phyloP scores from a whole-genome alignment of 805 yeast species.

The Pichia cabralensis region DNA sequence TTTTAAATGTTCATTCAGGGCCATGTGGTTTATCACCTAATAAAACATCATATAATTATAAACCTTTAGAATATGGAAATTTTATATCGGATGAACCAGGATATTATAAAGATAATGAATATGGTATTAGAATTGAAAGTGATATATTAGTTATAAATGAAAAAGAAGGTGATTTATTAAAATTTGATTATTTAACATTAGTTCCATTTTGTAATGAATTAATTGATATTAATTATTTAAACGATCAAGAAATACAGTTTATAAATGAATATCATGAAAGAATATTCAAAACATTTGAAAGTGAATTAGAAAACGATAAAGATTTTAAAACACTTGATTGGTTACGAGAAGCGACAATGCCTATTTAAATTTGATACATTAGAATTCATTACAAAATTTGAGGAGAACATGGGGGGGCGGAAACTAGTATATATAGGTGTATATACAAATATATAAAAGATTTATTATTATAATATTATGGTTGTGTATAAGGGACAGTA shows the following conservation, averaged over 20 bases:
- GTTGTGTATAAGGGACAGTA: no score
- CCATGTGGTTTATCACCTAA: slow-evolving; percentile 69
- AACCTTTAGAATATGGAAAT: slow-evolving; percentile 56
- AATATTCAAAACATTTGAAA: slow-evolving; percentile 48
- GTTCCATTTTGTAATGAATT: slow-evolving; percentile 77
- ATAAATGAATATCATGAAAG: slow-evolving; percentile 55
- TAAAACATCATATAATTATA: slow-evolving; percentile 27
- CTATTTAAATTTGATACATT: no score
- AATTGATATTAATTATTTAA: slow-evolving; percentile 51
- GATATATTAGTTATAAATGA: slow-evolving; percentile 49
- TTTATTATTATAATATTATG: no score
- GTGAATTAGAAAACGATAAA: slow-evolving; percentile 42
- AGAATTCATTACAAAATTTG: no score
- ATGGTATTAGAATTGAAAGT: slow-evolving; percentile 85
- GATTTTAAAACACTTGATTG: slow-evolving; percentile 65
- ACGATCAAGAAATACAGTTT: slow-evolving; percentile 53
- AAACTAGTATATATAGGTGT: no score
- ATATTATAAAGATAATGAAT: slow-evolving; percentile 79
- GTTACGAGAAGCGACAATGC: slow-evolving; percentile 69
- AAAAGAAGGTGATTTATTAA: slow-evolving; percentile 37
- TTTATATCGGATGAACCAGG: slow-evolving; percentile 92
- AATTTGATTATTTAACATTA: slow-evolving; percentile 75
- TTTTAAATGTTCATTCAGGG: slow-evolving; percentile 87
- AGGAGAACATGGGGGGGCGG: no score
- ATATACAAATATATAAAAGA: no score